Base-by-base conservation (phyloP, 768 basidiomycete genomes). In the Mycena polygramma region DNA sequence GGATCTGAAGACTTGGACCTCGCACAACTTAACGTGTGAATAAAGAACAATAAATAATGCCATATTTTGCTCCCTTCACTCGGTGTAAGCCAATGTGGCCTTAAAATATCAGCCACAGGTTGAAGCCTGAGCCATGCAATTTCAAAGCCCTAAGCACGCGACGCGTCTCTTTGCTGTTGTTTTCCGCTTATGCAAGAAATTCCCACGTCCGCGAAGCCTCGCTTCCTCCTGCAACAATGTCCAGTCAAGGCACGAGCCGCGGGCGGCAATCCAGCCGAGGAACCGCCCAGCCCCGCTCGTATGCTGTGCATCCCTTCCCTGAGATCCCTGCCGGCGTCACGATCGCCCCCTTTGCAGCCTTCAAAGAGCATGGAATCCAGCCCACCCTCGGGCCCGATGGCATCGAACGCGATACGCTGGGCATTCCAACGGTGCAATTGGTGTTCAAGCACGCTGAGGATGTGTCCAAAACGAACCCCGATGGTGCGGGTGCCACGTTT, bases 391-490 rank as follows among this genome's bases (percentile, higher is more conserved):
- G 17, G 17, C 26, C 11, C 15, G 66, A 63, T 8, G 41, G 41
- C 9, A 20, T 68, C 37, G 71, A 72, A 24, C 46, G 63, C 4
- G 71, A 72, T 35, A 20, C 17, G 4, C 57, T 37, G 8, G 71
- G 71, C n/a, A 68, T 72, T 26, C 62, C 62, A 8, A 72, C 71
- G 7, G n/a, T 68, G 11, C 36, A 17, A 1, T 36, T 71, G 49
- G 22, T 36, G 26, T 13, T 45, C 6, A 72, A 68, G 48, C 93
- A 94, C 74, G 68, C 75, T 1, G 84, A 82, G 4, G 90, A 92
- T 66, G 78, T 79, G 63, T 86, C 87, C 67, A 90, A 90, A 78
- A 88, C 87, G 51, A 86, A 85, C 69, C 83, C 86, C 35, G 35
- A 66, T 36, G 22, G 55, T 3, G 30, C 30, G 3, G 30, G 6